phyloP scores from a whole-genome alignment of 345 rosid genomes.

The Melaleuca alternifolia region DNA sequence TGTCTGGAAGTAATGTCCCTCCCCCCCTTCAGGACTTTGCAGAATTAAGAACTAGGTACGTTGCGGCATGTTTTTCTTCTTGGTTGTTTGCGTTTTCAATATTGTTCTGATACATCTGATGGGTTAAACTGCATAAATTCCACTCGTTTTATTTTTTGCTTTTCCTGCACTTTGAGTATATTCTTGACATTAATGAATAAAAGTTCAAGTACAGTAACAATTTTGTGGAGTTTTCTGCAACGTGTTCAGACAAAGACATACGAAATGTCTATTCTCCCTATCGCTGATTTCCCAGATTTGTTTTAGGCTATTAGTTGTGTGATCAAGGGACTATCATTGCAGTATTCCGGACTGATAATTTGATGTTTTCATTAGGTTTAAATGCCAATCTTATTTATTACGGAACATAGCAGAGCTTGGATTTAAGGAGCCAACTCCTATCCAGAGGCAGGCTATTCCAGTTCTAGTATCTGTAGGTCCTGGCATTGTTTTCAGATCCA shows the following conservation, averaged over 20 bases:
- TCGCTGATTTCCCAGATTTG: neutral
- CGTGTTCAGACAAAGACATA: neutral
- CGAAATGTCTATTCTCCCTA: neutral
- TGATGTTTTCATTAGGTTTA: constrained; percentile 34
- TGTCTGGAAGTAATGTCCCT: constrained; percentile 66
- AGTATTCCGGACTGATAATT: neutral
- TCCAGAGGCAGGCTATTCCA: constrained; percentile 97
- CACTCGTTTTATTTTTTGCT: neutral
- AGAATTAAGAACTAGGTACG: constrained; percentile 59
- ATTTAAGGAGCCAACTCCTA: constrained; percentile 91
- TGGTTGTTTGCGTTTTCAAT: neutral
- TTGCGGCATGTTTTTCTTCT: neutral
- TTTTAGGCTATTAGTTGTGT: neutral
- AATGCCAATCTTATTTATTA: constrained; percentile 50
- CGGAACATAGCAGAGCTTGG: constrained; percentile 71
- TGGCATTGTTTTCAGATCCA: constrained; percentile 3
- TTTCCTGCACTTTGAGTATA: neutral
- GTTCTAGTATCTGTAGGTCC: constrained; percentile 69
- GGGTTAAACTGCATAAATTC: neutral
- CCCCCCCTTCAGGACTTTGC: constrained; percentile 63
- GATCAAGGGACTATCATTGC: neutral
- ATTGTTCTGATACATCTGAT: neutral
- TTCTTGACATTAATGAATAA: neutral
- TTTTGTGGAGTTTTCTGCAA: neutral
- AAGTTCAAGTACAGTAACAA: neutral